Percentiles rank a stretch among this genome's conserved stretches.
Evolutionary conservation across 2,329 filamentous ascomycete species (phyloP).

Genomic region (Aspergillus viridinutans): DNA sequence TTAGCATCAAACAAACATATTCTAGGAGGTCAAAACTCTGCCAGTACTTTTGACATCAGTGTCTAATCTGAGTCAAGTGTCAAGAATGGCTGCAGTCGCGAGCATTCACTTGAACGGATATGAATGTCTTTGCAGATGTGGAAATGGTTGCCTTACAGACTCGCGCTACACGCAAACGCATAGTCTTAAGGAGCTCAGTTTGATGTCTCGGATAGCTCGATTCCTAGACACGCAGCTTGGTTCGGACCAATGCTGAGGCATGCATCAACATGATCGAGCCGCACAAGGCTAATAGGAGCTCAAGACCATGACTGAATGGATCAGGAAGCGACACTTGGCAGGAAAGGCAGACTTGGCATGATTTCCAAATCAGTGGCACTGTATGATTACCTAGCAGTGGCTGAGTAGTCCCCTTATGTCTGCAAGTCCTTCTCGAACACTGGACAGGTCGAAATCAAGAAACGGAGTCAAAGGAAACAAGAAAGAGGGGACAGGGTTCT

Average conservation of each 20-base stretch:
- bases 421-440: background rate
- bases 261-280: background rate
- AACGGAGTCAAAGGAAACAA: background rate
- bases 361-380: background rate
- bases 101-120: background rate
- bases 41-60: slow-evolving; percentile 15
- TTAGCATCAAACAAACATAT: slow-evolving; percentile 23
- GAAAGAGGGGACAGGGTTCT: background rate
- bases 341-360: background rate
- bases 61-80: background rate
- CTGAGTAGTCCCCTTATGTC: background rate
- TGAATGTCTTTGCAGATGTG: background rate
- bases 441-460: background rate
- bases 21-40: slow-evolving; percentile 19
- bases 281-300: background rate
- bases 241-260: background rate
- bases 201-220: slow-evolving; percentile 14
- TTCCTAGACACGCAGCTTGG: background rate
- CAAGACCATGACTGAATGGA: background rate
- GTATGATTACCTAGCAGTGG: background rate
- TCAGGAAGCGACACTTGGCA: background rate
- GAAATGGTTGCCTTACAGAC: background rate
- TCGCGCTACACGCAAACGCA: slow-evolving; percentile 14
- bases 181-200: slow-evolving; percentile 8
- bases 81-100: background rate